Conservation (phyloP, 768 basidiomycete genomes). For the Lanmaoa rubissima region DNA sequence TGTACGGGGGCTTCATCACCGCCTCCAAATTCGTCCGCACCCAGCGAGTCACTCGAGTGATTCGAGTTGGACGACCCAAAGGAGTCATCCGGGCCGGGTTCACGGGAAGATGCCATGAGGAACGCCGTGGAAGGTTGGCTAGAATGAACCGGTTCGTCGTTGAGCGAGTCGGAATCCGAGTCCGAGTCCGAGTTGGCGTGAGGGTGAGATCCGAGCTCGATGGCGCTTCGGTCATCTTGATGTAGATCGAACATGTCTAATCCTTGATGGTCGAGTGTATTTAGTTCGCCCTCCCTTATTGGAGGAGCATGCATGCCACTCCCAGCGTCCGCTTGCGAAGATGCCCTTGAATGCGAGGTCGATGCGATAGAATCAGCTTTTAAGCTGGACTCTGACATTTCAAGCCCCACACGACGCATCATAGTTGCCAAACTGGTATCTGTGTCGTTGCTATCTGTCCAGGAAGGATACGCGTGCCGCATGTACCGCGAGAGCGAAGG, state of each 20-base stretch:
- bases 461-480: slow-evolving; percentile 36
- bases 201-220: slow-evolving; percentile 11
- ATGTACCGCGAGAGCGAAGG: slow-evolving; percentile 71
- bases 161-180: slow-evolving; percentile 61
- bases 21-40: slow-evolving; percentile 39
- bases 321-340: slow-evolving; percentile 6
- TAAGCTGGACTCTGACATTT: slow-evolving; percentile 36
- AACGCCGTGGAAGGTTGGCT: slow-evolving; percentile 71
- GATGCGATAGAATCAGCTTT: slow-evolving; percentile 16
- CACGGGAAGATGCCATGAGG: slow-evolving; percentile 53
- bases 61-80: slow-evolving; percentile 53
- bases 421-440: slow-evolving; percentile 68
- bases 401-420: slow-evolving; percentile 60
- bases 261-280: slow-evolving; percentile 26
- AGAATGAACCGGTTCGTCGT: slow-evolving; percentile 51
- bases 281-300: slow-evolving; percentile 2
- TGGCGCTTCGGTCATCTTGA: slow-evolving; percentile 24
- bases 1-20: slow-evolving; percentile 47
- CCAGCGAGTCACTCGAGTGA: slow-evolving; percentile 56
- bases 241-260: slow-evolving; percentile 26
- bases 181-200: slow-evolving; percentile 31
- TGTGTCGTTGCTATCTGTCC: slow-evolving; percentile 44
- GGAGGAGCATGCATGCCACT: background rate
- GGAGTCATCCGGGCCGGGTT: slow-evolving; percentile 33
- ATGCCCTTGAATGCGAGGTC: slow-evolving; percentile 8